Percentiles rank a stretch among this genome's conserved stretches.
Evolutionary conservation across 345 rosid genomes (phyloP).

Genomic region (Gossypium sturtianum): DNA sequence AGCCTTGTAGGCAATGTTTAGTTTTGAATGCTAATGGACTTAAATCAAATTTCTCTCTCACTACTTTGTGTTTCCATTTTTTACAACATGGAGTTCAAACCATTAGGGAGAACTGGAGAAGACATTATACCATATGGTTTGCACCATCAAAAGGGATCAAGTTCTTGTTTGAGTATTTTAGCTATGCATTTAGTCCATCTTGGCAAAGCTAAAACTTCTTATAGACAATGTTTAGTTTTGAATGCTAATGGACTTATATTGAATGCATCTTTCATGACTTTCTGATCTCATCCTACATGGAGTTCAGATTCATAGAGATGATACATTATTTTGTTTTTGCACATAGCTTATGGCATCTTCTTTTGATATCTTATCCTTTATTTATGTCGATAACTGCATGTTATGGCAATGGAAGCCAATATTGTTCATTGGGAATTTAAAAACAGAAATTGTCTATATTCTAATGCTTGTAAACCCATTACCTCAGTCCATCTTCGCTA

Average conservation of each 20-base stretch:
- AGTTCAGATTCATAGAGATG: slow-evolving; percentile 26
- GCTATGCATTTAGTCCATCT: slow-evolving; percentile 9
- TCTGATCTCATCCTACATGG: slow-evolving; percentile 3
- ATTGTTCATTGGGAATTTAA: neutral
- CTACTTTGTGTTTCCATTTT: slow-evolving; percentile 10
- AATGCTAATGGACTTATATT: slow-evolving; percentile 39
- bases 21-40: slow-evolving; percentile 53
- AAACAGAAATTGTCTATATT: neutral
- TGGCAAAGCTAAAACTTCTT: slow-evolving; percentile 29
- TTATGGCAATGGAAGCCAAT: neutral
- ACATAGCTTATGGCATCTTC: neutral
- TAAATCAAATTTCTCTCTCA: slow-evolving; percentile 17
- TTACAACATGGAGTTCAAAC: slow-evolving; percentile 16
- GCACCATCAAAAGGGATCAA: neutral
- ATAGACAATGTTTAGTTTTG: slow-evolving; percentile 36
- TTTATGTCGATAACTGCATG: neutral
- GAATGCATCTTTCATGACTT: slow-evolving; percentile 13
- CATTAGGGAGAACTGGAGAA: slow-evolving; percentile 20
- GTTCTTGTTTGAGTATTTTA: neutral
- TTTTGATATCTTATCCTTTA: neutral
- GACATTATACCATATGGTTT: slow-evolving; percentile 8
- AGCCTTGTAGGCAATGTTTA: slow-evolving; percentile 23
- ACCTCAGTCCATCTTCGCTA: slow-evolving; percentile 56
- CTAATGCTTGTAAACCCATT: neutral
- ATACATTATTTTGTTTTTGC: slow-evolving; percentile 8